These are phyloP conservation scores for Astraeus odoratus DNA, from an alignment of 768 basidiomycete genomes.

Conservation along the genomic window DNA sequence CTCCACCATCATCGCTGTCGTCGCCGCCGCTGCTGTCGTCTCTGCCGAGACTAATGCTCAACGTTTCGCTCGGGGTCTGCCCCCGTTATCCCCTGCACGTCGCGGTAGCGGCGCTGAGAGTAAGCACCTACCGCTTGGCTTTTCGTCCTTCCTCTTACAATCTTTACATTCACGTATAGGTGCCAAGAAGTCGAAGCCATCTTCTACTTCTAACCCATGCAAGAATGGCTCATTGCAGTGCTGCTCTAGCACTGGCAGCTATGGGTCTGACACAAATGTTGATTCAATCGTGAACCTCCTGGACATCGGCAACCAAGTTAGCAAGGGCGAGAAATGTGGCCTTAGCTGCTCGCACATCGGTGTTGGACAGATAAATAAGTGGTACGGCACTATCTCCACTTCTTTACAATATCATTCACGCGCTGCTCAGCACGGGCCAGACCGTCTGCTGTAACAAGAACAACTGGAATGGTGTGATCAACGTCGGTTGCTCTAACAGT, in stretches of 20 bases:
- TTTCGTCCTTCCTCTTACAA: background rate
- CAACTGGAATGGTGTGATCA: constrained; percentile 29
- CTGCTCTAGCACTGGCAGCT: constrained; percentile 5
- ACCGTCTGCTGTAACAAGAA: constrained; percentile 37
- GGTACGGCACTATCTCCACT: constrained; percentile 8
- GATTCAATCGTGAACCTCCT: constrained; percentile 1
- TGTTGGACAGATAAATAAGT: constrained; percentile 6
- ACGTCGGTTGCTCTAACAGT: constrained; percentile 35
- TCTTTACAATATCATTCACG: background rate
- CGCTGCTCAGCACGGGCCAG: constrained; percentile 21
- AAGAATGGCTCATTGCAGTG: constrained; percentile 14
- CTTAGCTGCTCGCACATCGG: constrained; percentile 29
- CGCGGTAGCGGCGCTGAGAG: constrained; percentile 28
- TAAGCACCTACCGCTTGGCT: constrained; percentile 14
- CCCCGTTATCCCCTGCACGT: constrained; percentile 37
- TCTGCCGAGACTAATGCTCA: constrained; percentile 46
- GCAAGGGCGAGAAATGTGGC: constrained; percentile 11
- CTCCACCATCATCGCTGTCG: constrained; percentile 28
- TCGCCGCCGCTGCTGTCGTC: constrained; percentile 30
- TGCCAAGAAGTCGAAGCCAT: constrained; percentile 32
- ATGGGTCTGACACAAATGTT: too few species aligned
- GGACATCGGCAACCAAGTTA: background rate
- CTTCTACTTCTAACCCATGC: constrained; percentile 22
- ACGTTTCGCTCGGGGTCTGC: constrained; percentile 48
- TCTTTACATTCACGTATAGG: constrained; percentile 17